phyloP scores from a whole-genome alignment of 352 stramenopile species.

The Phytophthora cryptogea region DNA sequence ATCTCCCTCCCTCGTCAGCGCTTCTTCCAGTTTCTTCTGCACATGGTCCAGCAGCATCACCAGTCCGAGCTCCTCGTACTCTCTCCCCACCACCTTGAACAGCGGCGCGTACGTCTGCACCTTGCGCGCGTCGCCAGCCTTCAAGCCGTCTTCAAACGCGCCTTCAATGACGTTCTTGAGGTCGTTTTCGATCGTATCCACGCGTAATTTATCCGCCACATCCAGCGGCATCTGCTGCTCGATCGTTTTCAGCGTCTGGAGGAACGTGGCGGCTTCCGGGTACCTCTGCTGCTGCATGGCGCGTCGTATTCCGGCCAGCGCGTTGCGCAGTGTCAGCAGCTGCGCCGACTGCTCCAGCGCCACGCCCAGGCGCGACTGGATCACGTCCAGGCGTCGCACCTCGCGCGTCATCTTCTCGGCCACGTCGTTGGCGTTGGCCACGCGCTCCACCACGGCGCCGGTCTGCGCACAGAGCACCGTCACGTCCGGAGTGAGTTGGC shows the following conservation, averaged over 20 bases:
- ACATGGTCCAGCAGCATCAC: conserved; percentile 60
- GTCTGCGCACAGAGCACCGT: conserved; percentile 77
- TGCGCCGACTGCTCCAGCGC: conserved; percentile 69
- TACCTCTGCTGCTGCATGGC: conserved; percentile 80
- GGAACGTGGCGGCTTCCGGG: conserved; percentile 68
- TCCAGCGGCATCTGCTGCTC: conserved; percentile 78
- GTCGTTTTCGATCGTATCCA: conserved; percentile 87
- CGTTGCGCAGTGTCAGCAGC: conserved; percentile 81
- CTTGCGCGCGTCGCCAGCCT: conserved; percentile 39
- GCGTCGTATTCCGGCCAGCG: conserved; percentile 68
- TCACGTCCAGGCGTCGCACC: conserved; percentile 77
- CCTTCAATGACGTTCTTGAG: conserved; percentile 79
- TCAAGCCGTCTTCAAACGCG: conserved; percentile 63
- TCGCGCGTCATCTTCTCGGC: conserved; percentile 90
- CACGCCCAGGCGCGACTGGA: conserved; percentile 74
- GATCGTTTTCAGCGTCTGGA: conserved; percentile 78
- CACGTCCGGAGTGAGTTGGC: conserved; percentile 66
- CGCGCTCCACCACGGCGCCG: conserved; percentile 78
- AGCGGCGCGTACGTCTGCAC: conserved; percentile 75
- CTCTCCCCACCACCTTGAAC: conserved; percentile 69
- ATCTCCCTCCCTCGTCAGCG: conserved; percentile 32
- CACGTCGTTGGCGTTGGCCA: conserved; percentile 89
- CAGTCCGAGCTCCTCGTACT: conserved; percentile 74
- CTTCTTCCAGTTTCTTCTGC: conserved; percentile 36
- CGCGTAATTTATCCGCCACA: conserved; percentile 79